These are phyloP conservation scores for Tolypocladium amazonense DNA, from an alignment of 2,329 filamentous ascomycete species.

Conservation along the genomic window DNA sequence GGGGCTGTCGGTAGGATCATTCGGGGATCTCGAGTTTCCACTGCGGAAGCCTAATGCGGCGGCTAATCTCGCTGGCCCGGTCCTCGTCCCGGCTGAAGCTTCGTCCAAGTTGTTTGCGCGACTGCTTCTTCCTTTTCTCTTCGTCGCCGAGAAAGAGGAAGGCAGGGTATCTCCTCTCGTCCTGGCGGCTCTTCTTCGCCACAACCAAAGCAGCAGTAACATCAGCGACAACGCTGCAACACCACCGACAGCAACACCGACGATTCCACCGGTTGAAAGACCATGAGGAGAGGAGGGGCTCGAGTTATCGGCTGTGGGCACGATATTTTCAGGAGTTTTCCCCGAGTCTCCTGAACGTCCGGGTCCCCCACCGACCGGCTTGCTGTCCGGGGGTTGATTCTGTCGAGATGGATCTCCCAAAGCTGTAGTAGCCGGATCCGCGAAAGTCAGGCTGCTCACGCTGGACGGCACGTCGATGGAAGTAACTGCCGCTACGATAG, in stretches of 20 bases:
- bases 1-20: slow-evolving; percentile 17
- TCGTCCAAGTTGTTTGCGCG: slow-evolving; percentile 24
- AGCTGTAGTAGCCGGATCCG: neutral
- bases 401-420: neutral
- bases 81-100: slow-evolving; percentile 29
- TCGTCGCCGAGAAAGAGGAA: slow-evolving; percentile 14
- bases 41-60: neutral
- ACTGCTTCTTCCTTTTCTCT: slow-evolving; percentile 7
- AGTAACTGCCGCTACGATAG: neutral
- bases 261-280: slow-evolving; percentile 26
- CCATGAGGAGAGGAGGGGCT: slow-evolving; percentile 2
- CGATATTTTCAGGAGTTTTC: neutral
- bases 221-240: slow-evolving; percentile 30
- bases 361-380: neutral
- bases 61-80: neutral
- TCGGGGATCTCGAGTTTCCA: slow-evolving; percentile 1
- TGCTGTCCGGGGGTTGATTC: neutral
- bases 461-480: neutral
- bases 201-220: slow-evolving; percentile 39
- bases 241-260: slow-evolving; percentile 40
- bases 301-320: slow-evolving; percentile 2
- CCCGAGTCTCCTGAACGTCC: neutral
- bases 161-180: neutral
- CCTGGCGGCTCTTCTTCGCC: slow-evolving; percentile 29
- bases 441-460: neutral